A percentile compares a stretch with the other conserved stretches of the same genome.
Evolutionary conservation across 257 asterid species (phyloP).

Genomic region (Gynochthodes officinalis): DNA sequence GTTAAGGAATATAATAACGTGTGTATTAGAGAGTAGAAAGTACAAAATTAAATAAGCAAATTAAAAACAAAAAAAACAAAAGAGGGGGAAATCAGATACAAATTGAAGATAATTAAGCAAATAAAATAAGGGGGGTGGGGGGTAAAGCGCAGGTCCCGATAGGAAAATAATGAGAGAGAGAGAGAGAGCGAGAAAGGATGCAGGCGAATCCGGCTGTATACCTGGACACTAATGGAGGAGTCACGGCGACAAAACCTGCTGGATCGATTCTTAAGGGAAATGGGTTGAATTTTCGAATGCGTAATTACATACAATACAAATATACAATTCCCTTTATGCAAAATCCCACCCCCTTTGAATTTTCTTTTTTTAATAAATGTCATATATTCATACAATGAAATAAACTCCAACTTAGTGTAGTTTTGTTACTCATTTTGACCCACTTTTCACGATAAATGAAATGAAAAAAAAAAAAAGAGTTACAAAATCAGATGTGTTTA

Average conservation of each 20-base stretch:
- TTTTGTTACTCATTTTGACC: too few species aligned
- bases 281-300: slow-evolving; percentile 19
- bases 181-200: slow-evolving; percentile 16
- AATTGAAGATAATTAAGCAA: slow-evolving; percentile 11
- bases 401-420: too few species aligned
- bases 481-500: too few species aligned
- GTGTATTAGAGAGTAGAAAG: slow-evolving; percentile 33
- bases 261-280: slow-evolving; percentile 59
- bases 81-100: slow-evolving; percentile 7
- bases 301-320: too few species aligned
- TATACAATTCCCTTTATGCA: too few species aligned
- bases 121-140: slow-evolving; percentile 8
- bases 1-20: slow-evolving; percentile 82
- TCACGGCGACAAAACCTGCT: slow-evolving; percentile 69
- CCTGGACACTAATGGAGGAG: slow-evolving; percentile 62
- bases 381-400: too few species aligned
- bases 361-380: too few species aligned
- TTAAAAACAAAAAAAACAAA: neutral
- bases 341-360: too few species aligned
- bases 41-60: slow-evolving; percentile 12
- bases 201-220: slow-evolving; percentile 61
- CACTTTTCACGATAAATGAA: too few species aligned
- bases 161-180: slow-evolving; percentile 42
- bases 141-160: slow-evolving; percentile 38
- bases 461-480: too few species aligned